Evolutionary conservation across 2,329 filamentous ascomycete genomes (phyloP).

Genomic region (Chaetomium sp.): DNA sequence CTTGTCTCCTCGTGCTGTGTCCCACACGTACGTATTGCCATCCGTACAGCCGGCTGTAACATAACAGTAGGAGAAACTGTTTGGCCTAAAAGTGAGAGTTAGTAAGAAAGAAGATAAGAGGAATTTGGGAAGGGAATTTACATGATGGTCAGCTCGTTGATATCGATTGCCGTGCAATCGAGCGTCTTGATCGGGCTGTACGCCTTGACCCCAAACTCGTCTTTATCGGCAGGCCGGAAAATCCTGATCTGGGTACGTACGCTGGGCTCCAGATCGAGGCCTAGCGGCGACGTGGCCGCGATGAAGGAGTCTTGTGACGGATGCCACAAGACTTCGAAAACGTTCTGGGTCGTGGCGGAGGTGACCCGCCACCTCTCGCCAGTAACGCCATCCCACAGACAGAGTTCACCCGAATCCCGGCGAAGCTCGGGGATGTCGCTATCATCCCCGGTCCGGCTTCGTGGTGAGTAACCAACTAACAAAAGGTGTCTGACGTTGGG

Average conservation of each 20-base stretch:
- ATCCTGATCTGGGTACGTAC: constrained; percentile 61
- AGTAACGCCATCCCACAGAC: constrained; percentile 57
- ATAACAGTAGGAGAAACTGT: constrained; percentile 53
- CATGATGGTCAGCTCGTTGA: constrained; percentile 64
- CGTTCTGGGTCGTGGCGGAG: constrained; percentile 58
- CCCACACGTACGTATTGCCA: constrained; percentile 65
- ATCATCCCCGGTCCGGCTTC: constrained; percentile 56
- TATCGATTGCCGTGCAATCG: constrained; percentile 61
- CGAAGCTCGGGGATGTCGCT: constrained; percentile 61
- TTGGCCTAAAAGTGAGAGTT: constrained; percentile 47
- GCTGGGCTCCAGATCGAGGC: constrained; percentile 47
- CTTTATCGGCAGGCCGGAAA: constrained; percentile 44
- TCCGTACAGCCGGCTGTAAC: constrained; percentile 64
- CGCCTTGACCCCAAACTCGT: constrained; percentile 38
- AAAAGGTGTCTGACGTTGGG: constrained; percentile 53
- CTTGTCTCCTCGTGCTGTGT: constrained; percentile 57
- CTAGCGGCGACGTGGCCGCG: constrained; percentile 58
- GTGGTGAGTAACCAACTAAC: constrained; percentile 64
- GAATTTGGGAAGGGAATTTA: constrained; percentile 33
- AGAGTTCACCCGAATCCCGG: constrained; percentile 60
- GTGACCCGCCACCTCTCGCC: constrained; percentile 51
- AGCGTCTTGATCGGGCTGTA: constrained; percentile 56
- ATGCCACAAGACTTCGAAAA: constrained; percentile 68
- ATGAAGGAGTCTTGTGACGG: constrained; percentile 56
- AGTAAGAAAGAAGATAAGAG: constrained; percentile 23